Conservation (phyloP, 495 filamentous ascomycete genomes). For the Aspergillus leporis region DNA sequence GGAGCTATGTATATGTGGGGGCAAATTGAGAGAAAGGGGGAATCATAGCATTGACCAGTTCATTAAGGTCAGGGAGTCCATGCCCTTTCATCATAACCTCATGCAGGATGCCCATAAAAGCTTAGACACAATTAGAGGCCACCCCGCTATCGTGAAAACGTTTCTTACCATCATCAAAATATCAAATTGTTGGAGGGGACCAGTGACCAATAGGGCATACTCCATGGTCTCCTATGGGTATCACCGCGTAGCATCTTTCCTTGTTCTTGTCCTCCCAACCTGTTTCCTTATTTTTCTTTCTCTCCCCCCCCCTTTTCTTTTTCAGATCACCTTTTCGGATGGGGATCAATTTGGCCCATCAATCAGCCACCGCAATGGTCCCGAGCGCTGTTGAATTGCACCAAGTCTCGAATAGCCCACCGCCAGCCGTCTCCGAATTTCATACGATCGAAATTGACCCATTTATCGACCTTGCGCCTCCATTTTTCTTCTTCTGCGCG, state of each 20-base stretch:
- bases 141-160: neutral
- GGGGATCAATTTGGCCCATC: neutral
- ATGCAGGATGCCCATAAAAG: slow-evolving; percentile 3
- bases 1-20: too few species aligned
- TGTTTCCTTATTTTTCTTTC: neutral
- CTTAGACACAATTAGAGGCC: neutral
- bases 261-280: neutral
- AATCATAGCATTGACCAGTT: slow-evolving; percentile 26
- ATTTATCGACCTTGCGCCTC: slow-evolving; percentile 78
- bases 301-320: neutral
- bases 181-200: neutral
- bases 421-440: slow-evolving; percentile 48
- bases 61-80: slow-evolving; percentile 22
- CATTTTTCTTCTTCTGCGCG: slow-evolving; percentile 89
- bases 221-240: neutral
- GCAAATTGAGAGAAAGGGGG: slow-evolving; percentile 11
- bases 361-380: slow-evolving; percentile 17
- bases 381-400: slow-evolving; percentile 30
- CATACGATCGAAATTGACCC: slow-evolving; percentile 57
- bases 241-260: neutral
- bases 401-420: slow-evolving; percentile 56
- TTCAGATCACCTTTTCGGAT: too few species aligned
- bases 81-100: slow-evolving; percentile 32
- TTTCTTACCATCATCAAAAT: slow-evolving; percentile 3
- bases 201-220: neutral